These are phyloP conservation scores for Solanum chiquidenum DNA, from an alignment of 257 asterid species.

Conservation along the genomic window DNA sequence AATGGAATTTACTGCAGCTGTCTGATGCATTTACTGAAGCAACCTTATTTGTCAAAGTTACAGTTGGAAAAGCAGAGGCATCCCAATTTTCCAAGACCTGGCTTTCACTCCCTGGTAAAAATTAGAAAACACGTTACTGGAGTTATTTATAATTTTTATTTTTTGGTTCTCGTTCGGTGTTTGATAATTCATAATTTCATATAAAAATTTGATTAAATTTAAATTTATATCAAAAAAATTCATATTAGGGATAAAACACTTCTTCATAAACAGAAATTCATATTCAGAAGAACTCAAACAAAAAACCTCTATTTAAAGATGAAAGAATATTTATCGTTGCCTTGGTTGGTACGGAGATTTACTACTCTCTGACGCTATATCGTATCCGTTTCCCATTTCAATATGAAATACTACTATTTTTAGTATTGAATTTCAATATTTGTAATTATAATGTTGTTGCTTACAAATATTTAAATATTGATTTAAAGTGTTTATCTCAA, in stretches of 20 bases:
- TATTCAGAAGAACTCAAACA: neutral
- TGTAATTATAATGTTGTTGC: neutral
- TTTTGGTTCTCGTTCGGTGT: fast-evolving
- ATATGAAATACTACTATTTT: neutral
- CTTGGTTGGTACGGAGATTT: neutral
- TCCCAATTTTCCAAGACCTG: neutral
- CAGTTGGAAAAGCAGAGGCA: slow-evolving; percentile 3
- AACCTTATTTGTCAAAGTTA: slow-evolving; percentile 52
- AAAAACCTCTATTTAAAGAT: fast-evolving
- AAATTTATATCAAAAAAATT: fast-evolving
- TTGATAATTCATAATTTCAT: no score
- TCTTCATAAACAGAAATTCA: no score
- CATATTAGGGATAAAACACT: no score
- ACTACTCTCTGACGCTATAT: neutral
- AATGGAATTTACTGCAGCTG: slow-evolving; percentile 9
- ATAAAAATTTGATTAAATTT: no score
- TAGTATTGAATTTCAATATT: neutral
- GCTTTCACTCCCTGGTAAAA: neutral
- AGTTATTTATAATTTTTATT: no score
- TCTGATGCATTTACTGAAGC: slow-evolving; percentile 41
- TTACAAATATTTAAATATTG: neutral
- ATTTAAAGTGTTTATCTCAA: neutral
- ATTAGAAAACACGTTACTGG: neutral
- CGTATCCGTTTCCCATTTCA: neutral
- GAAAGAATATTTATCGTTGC: no score